Base-by-base conservation (phyloP, 768 basidiomycete genomes). In the Lanmaoa rubissima region DNA sequence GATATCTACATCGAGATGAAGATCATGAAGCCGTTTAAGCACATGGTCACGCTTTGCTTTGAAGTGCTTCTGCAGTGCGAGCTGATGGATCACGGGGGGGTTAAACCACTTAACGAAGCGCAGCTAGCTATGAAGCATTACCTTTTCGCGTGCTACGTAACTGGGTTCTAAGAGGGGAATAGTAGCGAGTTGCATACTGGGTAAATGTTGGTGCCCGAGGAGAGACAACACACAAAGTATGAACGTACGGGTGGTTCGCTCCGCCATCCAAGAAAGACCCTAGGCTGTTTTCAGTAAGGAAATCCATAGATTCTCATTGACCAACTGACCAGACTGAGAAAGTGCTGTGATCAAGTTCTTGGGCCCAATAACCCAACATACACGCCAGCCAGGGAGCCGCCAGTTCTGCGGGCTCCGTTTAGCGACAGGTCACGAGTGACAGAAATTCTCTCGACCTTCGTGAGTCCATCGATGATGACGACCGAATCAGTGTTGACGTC, bases 211-310 rank as follows among this genome's bases (percentile, higher is more conserved):
- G 32, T 35, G 5, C 52, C 21, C 24, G 35, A 51, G 26, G 28
- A 24, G 8, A 46, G 19, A 35, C 36, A 28, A 35, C 28, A 34
- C 21, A 34, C 21, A 38, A 40, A 46, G 48, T 28, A 42, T 43
- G 41, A 8, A 74, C 88, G 68, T 71, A 93, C 87, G 92, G 91
- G 70, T 95, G 94, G 66, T 92, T 94, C 4, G 92, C 92, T 54
- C 95, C 95, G 17, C 95, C 95, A 65, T 98, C 95, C 54, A 98
- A 76, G 84, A 94, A 97, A 10, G 91, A 93, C 3, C 90, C 87
- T 76, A 46, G 11, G 39, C 13, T 39, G 2, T 11, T 32, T 41
- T 55, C 46, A 61, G 60, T 13, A 52, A 28, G n/a, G 32, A 19
- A 42, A 13, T 13, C 26, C 7, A 14, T 4, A 42, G 2, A 19